These are phyloP conservation scores for Pseudogymnoascus sp. DNA, from an alignment of 2,329 filamentous ascomycete genomes.

Conservation along the genomic window DNA sequence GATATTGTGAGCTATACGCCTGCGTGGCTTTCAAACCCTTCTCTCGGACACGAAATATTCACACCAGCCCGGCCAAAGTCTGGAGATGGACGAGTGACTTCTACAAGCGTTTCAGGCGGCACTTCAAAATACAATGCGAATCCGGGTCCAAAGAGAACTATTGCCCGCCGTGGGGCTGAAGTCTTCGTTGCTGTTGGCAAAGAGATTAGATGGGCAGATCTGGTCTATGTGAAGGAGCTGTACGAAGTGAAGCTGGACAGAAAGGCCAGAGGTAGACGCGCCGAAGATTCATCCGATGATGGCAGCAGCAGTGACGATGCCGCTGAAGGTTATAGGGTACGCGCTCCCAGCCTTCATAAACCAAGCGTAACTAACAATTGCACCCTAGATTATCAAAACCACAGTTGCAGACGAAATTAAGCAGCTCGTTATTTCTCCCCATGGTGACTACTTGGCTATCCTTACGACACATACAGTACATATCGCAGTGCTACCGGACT, in stretches of 20 bases:
- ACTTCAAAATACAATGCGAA: slow-evolving; percentile 29
- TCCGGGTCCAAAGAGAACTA: slow-evolving; percentile 52
- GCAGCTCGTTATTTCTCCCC: slow-evolving; percentile 78
- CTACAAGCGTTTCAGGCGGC: slow-evolving; percentile 26
- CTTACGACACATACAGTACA: slow-evolving; percentile 82
- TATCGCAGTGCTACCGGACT: slow-evolving; percentile 76
- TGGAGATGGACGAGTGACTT: slow-evolving; percentile 24
- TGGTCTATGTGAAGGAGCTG: slow-evolving; percentile 67
- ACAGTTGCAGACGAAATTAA: slow-evolving; percentile 74
- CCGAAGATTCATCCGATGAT: slow-evolving; percentile 20
- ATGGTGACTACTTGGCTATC: slow-evolving; percentile 74
- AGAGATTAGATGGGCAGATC: slow-evolving; percentile 85
- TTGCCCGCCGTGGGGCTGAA: slow-evolving; percentile 77
- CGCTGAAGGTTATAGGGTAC: slow-evolving; percentile 42
- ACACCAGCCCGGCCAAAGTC: slow-evolving; percentile 35
- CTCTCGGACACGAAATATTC: slow-evolving; percentile 74
- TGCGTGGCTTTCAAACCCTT: slow-evolving; percentile 73
- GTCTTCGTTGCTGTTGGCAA: slow-evolving; percentile 82
- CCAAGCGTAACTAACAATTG: slow-evolving; percentile 15
- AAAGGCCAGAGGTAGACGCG: slow-evolving; percentile 23
- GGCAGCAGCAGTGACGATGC: slow-evolving; percentile 21
- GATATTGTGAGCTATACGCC: slow-evolving; percentile 81
- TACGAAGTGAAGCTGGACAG: slow-evolving; percentile 36
- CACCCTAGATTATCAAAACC: slow-evolving; percentile 61
- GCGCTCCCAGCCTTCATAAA: slow-evolving; percentile 20